Conservation (phyloP, 768 basidiomycete genomes). For the Termitomyces sp. region DNA sequence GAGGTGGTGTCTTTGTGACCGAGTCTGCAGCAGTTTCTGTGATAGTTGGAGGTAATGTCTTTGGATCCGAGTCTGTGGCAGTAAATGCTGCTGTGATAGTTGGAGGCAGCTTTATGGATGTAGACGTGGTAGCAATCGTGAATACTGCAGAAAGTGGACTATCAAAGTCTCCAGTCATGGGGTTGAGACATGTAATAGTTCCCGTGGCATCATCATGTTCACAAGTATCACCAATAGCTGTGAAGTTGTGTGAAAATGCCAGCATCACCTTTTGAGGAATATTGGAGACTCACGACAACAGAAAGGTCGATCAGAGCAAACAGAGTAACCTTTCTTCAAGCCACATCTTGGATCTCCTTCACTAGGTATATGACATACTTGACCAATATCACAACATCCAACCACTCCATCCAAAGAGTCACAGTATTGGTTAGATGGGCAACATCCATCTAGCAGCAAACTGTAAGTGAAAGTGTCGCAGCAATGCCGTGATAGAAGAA, state of each 20-base stretch:
- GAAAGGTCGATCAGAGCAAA: neutral
- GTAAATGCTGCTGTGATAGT: neutral
- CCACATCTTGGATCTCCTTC: neutral
- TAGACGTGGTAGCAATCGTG: neutral
- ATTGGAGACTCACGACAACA: constrained; percentile 1
- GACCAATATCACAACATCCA: neutral
- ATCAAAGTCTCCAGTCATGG: neutral
- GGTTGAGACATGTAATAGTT: neutral
- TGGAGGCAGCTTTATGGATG: neutral
- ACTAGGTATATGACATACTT: neutral
- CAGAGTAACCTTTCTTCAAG: neutral
- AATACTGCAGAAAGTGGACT: neutral
- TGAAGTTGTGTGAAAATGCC: neutral
- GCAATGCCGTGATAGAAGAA: neutral
- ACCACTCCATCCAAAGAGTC: neutral
- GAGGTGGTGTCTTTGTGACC: neutral
- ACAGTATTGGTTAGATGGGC: neutral
- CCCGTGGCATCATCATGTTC: neutral
- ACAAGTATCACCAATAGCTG: neutral
- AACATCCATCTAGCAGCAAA: neutral
- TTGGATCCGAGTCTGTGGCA: neutral
- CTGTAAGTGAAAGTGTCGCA: neutral
- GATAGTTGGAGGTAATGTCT: neutral
- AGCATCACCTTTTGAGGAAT: neutral
- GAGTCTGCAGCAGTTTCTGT: neutral